Evolutionary conservation across 2,329 filamentous ascomycete genomes (phyloP).

Genomic region (Coniochaeta sp.): DNA sequence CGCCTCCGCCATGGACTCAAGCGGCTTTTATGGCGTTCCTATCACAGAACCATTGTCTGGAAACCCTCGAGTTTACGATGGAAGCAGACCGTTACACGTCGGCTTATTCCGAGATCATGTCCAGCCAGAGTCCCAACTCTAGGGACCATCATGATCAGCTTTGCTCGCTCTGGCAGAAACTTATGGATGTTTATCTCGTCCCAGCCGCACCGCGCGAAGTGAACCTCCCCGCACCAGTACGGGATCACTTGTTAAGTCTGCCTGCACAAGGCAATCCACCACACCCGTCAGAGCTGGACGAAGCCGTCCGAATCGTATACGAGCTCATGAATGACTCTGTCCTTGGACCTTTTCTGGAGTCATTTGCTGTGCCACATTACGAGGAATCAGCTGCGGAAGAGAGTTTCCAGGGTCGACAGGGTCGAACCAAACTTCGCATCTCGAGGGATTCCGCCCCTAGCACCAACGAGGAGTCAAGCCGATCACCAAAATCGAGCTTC

Average conservation of each 20-base stretch:
- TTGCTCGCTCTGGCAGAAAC: conserved; percentile 74
- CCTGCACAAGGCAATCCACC: conserved; percentile 55
- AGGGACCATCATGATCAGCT: conserved; percentile 55
- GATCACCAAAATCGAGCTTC: conserved; percentile 36
- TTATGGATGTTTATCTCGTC: conserved; percentile 84
- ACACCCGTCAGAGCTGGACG: conserved; percentile 66
- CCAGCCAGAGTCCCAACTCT: conserved; percentile 26
- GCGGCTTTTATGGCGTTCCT: conserved; percentile 94
- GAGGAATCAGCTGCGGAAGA: conserved; percentile 17
- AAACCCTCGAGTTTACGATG: conserved; percentile 94
- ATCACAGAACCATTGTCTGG: conserved; percentile 93
- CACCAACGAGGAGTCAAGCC: conserved; percentile 25
- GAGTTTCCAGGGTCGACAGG: conserved; percentile 25
- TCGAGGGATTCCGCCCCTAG: conserved; percentile 24
- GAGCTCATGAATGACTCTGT: conserved; percentile 98
- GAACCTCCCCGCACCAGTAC: conserved; percentile 80
- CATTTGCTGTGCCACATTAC: conserved; percentile 32
- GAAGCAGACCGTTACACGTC: conserved; percentile 79
- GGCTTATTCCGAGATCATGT: conserved; percentile 39
- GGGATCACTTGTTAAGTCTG: conserved; percentile 67
- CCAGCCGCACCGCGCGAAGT: conserved; percentile 81
- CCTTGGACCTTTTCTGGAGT: conserved; percentile 82
- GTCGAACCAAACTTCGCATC: conserved; percentile 30
- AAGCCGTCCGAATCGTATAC: conserved; percentile 81
- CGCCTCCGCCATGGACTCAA: conserved; percentile 82